A percentile compares a stretch with the other conserved stretches of the same genome.
Evolutionary conservation across 805 yeast genomes (phyloP).

Genomic region (Barnettozyma vustinii): DNA sequence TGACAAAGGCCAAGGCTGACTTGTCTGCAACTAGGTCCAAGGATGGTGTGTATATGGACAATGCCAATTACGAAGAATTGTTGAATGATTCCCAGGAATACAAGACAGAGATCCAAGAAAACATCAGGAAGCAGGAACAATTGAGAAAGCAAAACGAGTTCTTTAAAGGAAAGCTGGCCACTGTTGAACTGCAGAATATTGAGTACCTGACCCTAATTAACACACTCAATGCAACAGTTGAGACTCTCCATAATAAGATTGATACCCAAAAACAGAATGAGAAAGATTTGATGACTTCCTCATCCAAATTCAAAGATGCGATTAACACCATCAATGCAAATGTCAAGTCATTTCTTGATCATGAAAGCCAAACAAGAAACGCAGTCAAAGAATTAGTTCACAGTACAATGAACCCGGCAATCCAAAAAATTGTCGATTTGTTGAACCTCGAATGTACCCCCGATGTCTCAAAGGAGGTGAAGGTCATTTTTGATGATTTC

Average conservation of each 20-base stretch:
- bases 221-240: conserved; percentile 24
- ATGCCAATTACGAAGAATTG: conserved; percentile 49
- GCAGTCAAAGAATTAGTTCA: conserved; percentile 13
- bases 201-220: conserved; percentile 22
- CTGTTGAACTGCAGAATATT: conserved; percentile 18
- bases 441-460: neutral
- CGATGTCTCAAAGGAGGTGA: conserved; percentile 3
- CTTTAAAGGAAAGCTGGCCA: conserved; percentile 22
- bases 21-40: conserved; percentile 54
- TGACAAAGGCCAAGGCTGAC: conserved; percentile 49
- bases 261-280: conserved; percentile 29
- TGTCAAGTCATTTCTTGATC: conserved; percentile 19
- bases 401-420: conserved; percentile 2
- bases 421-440: conserved; percentile 2
- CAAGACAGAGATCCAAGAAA: conserved; percentile 45
- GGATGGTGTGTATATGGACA: conserved; percentile 63
- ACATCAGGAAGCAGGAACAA: conserved; percentile 35
- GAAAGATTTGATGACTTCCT: conserved; percentile 26
- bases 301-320: conserved; percentile 28
- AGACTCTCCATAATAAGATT: conserved; percentile 25
- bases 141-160: conserved; percentile 32
- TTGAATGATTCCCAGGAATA: conserved; percentile 43
- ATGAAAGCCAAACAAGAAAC: conserved; percentile 19
- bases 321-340: conserved; percentile 28
- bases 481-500: conserved; percentile 13